Evolutionary conservation across 2,329 filamentous ascomycete genomes (phyloP), one percentile per base, ranked within the genome.

Genomic region (Cryoendolithus antarcticus): DNA sequence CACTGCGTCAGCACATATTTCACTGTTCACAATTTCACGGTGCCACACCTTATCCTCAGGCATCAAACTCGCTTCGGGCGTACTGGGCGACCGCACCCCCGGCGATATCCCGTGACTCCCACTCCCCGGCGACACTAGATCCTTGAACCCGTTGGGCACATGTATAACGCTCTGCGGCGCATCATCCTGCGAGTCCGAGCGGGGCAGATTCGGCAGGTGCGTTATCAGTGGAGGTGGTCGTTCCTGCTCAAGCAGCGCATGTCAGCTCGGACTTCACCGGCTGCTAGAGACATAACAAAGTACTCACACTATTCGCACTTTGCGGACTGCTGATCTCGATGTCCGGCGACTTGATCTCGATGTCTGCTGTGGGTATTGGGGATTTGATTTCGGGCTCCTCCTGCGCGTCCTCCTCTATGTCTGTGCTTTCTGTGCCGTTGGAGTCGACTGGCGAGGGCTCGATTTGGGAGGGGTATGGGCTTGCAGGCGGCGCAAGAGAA

Each of bases 81-180:
- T 57, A 10, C 45, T 54, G 1, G 63, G 61, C 10, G 58, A 61
- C 11, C 54, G 58, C 27, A 66, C 40, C 39, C 30, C 49, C 45
- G 7, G 45, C 42, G 12, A 47, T 27, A 27, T 27, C 7, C 24
- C 24, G 24, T 27, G 24, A 27, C 24, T 27, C 24, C 24, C 24
- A 27, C 4, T 27, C 24, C 24, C 24, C 7, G 24, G 24, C 24
- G 24, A 27, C 24, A 27, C 24, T 27, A 91, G 93, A 50, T 75
- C 75, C 40, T 76, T 73, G 60, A 91, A 95, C 45, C 81, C 84
- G 47, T 85, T 72, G 0, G 88, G 86, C 10, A 84, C 85, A 67
- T 94, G 88, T 49, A 95, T 94, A 39, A 93, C 88, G 1, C 88
- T 95, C 38, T 85, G 73, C 15, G 86, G 80, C 49, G 88, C 85